A percentile compares a stretch with the other conserved stretches of the same genome.
Conservation (phyloP, 2,329 filamentous ascomycete genomes). For the Pseudopyricularia cyperi region DNA sequence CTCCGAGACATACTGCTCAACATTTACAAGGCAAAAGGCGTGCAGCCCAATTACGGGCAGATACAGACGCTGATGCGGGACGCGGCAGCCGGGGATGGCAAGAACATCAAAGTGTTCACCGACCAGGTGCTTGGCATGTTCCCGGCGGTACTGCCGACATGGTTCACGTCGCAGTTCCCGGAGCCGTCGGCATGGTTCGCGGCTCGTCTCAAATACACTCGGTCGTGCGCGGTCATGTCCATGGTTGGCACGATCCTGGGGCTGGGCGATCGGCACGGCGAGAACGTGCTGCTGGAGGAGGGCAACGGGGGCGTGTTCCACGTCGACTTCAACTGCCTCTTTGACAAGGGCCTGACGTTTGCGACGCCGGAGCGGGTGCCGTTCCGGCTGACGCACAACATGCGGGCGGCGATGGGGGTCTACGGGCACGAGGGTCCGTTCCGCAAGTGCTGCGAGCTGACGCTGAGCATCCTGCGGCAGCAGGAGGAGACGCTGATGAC, state of each 20-base stretch:
- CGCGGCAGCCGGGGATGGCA: constrained; percentile 35
- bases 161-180: constrained; percentile 93
- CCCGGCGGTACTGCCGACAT: constrained; percentile 74
- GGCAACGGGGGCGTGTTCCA: constrained; percentile 89
- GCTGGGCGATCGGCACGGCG: constrained; percentile 87
- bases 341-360: constrained; percentile 94
- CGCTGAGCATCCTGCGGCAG: constrained; percentile 68
- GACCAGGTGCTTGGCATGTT: constrained; percentile 53
- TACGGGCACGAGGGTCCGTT: constrained; percentile 92
- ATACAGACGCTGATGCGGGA: constrained; percentile 53
- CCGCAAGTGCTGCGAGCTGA: constrained; percentile 79
- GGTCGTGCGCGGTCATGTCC: constrained; percentile 97
- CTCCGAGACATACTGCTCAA: constrained; percentile 79
- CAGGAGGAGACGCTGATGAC: constrained; percentile 97
- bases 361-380: constrained; percentile 89
- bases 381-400: constrained; percentile 95
- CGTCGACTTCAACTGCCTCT: constrained; percentile 98
- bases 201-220: constrained; percentile 76
- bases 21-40: constrained; percentile 63
- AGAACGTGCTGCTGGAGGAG: constrained; percentile 93
- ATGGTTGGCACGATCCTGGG: constrained; percentile 95
- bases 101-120: constrained; percentile 59
- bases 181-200: constrained; percentile 88
- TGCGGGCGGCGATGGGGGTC: constrained; percentile 93
- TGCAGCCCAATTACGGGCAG: constrained; percentile 55